Conservation (phyloP, 179 eudicot genomes). For the Spergularia azorica region DNA sequence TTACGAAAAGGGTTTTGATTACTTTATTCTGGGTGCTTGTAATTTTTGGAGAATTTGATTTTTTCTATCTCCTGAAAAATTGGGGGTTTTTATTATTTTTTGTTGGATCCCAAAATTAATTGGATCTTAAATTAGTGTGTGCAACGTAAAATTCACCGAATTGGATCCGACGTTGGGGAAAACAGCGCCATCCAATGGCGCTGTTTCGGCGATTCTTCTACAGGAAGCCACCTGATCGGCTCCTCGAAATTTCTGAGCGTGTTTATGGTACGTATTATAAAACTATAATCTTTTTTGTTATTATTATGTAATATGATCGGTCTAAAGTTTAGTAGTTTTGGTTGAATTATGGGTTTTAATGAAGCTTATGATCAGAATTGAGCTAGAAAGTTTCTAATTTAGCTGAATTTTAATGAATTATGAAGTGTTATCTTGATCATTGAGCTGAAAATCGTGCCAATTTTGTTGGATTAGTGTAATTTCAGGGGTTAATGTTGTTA, state of each 20-base stretch:
- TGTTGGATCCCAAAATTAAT: slow-evolving; percentile 16
- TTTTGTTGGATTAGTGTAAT: slow-evolving; percentile 23
- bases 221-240: slow-evolving; percentile 93
- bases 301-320: neutral
- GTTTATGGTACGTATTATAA: slow-evolving; percentile 66
- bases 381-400: slow-evolving; percentile 17
- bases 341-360: slow-evolving; percentile 7
- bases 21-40: neutral
- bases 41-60: neutral
- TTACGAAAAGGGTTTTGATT: slow-evolving; percentile 17
- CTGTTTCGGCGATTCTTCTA: slow-evolving; percentile 93
- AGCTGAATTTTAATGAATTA: slow-evolving; percentile 9
- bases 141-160: slow-evolving; percentile 23
- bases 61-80: neutral
- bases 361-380: slow-evolving; percentile 2
- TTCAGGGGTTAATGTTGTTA: slow-evolving; percentile 3
- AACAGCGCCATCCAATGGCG: slow-evolving; percentile 99
- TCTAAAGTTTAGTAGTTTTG: slow-evolving; percentile 11
- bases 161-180: slow-evolving; percentile 67
- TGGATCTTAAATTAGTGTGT: slow-evolving; percentile 16
- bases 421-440: neutral
- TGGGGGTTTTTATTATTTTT: neutral
- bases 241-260: slow-evolving; percentile 91
- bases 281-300: neutral
- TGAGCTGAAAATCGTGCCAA: slow-evolving; percentile 16